A percentile compares a stretch with the other conserved stretches of the same genome.
Conservation (phyloP, 2,329 filamentous ascomycete genomes). For the Talaromyces sp. region DNA sequence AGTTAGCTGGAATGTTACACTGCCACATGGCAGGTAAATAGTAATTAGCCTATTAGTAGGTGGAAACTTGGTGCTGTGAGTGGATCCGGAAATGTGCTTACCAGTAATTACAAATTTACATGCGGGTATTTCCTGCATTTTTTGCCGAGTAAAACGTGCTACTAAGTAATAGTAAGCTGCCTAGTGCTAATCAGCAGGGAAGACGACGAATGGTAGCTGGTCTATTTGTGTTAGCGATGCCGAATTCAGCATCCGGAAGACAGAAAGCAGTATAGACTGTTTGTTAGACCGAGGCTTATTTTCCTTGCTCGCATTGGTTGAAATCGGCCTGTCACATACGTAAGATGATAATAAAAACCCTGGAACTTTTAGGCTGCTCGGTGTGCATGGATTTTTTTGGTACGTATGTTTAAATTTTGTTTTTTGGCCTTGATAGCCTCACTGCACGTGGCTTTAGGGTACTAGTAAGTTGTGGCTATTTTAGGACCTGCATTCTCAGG, state of each 20-base stretch:
- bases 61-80: background rate
- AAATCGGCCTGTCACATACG: background rate
- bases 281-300: background rate
- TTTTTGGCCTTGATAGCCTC: too few relatives aligned
- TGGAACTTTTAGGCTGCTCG: background rate
- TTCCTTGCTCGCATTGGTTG: background rate
- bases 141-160: background rate
- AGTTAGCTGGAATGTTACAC: background rate
- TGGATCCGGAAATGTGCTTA: background rate
- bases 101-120: background rate
- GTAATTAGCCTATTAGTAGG: too few relatives aligned
- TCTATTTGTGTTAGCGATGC: background rate
- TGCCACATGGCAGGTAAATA: background rate
- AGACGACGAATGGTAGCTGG: background rate
- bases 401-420: too few relatives aligned
- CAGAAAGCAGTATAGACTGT: background rate
- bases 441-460: too few relatives aligned
- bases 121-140: background rate
- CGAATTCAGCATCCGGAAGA: background rate
- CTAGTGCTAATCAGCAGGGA: background rate
- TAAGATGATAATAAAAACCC: background rate
- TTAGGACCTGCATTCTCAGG: too few relatives aligned
- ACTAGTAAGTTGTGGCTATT: too few relatives aligned
- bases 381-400: too few relatives aligned
- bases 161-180: background rate